A percentile compares a stretch with the other conserved stretches of the same genome.
Conservation (phyloP, 73 alveolate species). For the Strombidium stylifer region DNA sequence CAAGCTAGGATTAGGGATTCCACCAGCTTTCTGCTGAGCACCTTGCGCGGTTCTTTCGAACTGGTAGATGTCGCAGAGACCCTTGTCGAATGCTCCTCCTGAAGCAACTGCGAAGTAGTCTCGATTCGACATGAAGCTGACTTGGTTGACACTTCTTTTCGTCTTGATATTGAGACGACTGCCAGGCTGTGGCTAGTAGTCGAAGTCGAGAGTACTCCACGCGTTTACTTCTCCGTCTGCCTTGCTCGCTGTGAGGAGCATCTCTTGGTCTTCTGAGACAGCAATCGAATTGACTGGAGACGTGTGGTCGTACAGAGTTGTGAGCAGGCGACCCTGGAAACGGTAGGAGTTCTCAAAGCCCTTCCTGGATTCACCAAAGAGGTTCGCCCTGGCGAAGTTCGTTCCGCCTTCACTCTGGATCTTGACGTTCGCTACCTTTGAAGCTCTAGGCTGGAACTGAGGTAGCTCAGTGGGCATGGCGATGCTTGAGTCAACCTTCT, state of each 20-base stretch:
- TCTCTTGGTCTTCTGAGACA: slow-evolving; percentile 34
- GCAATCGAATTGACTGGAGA: slow-evolving; percentile 34
- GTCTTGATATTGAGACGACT: slow-evolving; percentile 22
- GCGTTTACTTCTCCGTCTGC: slow-evolving; percentile 31
- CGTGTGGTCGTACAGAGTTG: slow-evolving; percentile 48
- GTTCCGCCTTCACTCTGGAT: too few species aligned
- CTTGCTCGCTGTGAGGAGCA: slow-evolving; percentile 43
- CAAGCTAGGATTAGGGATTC: too few species aligned
- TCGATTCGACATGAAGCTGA: slow-evolving; percentile 23
- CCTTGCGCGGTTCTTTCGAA: slow-evolving; percentile 23
- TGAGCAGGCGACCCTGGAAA: slow-evolving; percentile 45
- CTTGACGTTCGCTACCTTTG: too few species aligned
- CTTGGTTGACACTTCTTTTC: slow-evolving; percentile 3
- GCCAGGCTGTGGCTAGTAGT: slow-evolving; percentile 21
- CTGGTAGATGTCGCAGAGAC: slow-evolving; percentile 45
- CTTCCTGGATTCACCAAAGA: too few species aligned
- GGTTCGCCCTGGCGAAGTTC: too few species aligned
- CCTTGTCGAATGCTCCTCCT: slow-evolving; percentile 22
- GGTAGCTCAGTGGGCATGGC: too few species aligned
- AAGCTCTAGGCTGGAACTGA: too few species aligned
- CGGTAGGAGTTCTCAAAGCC: too few species aligned
- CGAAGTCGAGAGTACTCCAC: slow-evolving; percentile 42
- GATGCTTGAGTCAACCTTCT: too few species aligned
- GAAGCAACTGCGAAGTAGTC: slow-evolving; percentile 51
- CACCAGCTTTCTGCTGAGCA: too few species aligned